Base-by-base conservation (phyloP, 495 filamentous ascomycete species). In the Zalerion maritima region DNA sequence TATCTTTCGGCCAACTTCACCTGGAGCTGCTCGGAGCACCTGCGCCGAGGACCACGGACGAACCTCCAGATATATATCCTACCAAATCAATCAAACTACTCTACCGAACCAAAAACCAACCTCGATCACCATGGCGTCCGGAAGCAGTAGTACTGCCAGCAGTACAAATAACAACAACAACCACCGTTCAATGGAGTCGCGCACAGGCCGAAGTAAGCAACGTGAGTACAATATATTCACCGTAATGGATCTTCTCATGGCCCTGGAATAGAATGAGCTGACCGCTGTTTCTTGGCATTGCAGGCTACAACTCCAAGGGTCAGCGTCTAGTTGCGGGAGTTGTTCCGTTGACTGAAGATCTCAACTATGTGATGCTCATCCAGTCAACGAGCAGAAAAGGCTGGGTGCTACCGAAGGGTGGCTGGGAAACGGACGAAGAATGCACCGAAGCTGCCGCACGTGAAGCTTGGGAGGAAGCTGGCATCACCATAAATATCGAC, bases 381-480 rank as follows among this genome's bases (percentile, higher is more conserved):
- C 81, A 93, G 55, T 94, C 86, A 24, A 82, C 78, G 29, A 69
- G 81, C 30, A 80, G 85, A 38, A 59, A 60, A 35, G 82, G 81
- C 36, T 97, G 91, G 89, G 87, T 97, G 21, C 64, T 97, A 32
- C 89, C 89, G 31, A 97, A 97, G 52, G 89, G 89, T 42, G 89
- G 89, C 31, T 97, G 91, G 81, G 89, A 97, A 54, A 77, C 71
- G 11, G 89, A 97, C 57, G 89, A 97, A 57, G 66, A 62, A 36
- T 69, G 64, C 34, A 52, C 50, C 28, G 59, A 66, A 35, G 65
- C 65, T 22, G 67, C 64, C 19, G 58, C 58, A 31, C 62, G 89
- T 35, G 89, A 97, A 58, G 91, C 89, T 24, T 97, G 89, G 89
- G 89, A 97, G 58, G 89, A 97, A 58, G 89, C 83, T 28, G 89